Conservation (phyloP, 352 stramenopile species). For the Phytophthora cryptogea region DNA sequence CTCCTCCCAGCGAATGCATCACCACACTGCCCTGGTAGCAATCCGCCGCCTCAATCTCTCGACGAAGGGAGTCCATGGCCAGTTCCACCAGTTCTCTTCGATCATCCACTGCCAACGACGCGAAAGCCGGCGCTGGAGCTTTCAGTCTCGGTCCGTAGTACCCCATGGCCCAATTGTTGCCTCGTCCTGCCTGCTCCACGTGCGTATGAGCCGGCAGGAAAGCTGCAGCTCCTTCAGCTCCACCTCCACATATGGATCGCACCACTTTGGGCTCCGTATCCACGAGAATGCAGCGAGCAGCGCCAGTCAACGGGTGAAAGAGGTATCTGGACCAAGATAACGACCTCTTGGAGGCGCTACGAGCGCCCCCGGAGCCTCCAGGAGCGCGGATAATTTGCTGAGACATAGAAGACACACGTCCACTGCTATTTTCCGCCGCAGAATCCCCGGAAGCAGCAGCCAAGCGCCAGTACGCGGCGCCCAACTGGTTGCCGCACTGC, state of each 20-base stretch:
- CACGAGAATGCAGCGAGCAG: conserved; percentile 74
- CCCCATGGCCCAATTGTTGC: conserved; percentile 92
- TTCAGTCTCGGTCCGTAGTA: conserved; percentile 49
- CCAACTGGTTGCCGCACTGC: conserved; percentile 81
- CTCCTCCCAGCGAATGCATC: conserved; percentile 82
- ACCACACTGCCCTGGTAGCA: conserved; percentile 75
- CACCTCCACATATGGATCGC: conserved; percentile 30
- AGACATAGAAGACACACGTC: neutral
- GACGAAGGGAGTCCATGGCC: conserved; percentile 75
- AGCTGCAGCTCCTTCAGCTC: neutral
- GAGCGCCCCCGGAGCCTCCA: neutral
- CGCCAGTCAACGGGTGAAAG: conserved; percentile 46
- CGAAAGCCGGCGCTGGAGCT: conserved; percentile 28
- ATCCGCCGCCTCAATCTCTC: conserved; percentile 72
- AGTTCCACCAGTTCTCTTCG: conserved; percentile 59
- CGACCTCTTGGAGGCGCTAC: conserved; percentile 7
- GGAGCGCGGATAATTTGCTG: conserved; percentile 3
- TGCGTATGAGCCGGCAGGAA: conserved; percentile 55
- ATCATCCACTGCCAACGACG: conserved; percentile 37
- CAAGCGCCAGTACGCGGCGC: conserved; percentile 74
- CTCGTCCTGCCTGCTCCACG: conserved; percentile 71
- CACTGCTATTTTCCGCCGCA: conserved; percentile 2
- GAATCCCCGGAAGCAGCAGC: conserved; percentile 6
- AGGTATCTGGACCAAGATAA: conserved; percentile 44
- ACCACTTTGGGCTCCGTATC: conserved; percentile 84